phyloP scores from a whole-genome alignment of 768 basidiomycete genomes.

The Russula ochroleuca region DNA sequence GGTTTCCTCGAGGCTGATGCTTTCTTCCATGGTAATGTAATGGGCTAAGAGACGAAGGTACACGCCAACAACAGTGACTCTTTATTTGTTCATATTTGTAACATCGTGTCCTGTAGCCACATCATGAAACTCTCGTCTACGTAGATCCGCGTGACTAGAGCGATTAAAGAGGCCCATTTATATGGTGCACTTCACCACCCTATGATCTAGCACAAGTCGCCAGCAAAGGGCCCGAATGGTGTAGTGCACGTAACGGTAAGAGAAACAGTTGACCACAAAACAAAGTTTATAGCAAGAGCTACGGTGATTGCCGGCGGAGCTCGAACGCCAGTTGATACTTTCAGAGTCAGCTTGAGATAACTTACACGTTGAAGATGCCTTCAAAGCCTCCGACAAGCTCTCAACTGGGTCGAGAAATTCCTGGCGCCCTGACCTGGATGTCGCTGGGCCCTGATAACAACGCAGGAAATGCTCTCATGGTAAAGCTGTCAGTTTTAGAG shows the following conservation, averaged over 20 bases:
- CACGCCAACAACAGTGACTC: background rate
- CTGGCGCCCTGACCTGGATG: conserved; percentile 55
- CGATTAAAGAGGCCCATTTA: conserved; percentile 69
- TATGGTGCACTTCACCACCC: conserved; percentile 47
- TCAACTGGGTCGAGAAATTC: conserved; percentile 1
- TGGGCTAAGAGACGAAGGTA: background rate
- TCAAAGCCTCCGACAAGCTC: background rate
- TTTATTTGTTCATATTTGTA: conserved; percentile 18
- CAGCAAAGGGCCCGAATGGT: conserved; percentile 45
- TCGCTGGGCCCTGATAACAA: conserved; percentile 49
- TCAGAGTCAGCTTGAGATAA: no score
- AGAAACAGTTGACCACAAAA: conserved; percentile 26
- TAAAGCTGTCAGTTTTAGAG: conserved; percentile 29
- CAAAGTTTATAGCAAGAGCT: background rate
- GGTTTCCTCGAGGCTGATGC: conserved; percentile 89
- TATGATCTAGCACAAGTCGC: conserved; percentile 57
- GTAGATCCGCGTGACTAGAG: conserved; percentile 66
- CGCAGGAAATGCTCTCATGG: conserved; percentile 63
- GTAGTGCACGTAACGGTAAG: conserved; percentile 41
- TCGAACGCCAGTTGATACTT: conserved; percentile 22
- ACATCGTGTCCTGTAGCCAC: conserved; percentile 49
- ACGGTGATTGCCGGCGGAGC: conserved; percentile 30
- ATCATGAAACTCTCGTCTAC: conserved; percentile 85
- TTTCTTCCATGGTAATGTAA: conserved; percentile 58
- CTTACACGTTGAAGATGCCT: conserved; percentile 1